Conservation (phyloP, 2,329 filamentous ascomycete genomes). For the Arthrobotrys musiformis region DNA sequence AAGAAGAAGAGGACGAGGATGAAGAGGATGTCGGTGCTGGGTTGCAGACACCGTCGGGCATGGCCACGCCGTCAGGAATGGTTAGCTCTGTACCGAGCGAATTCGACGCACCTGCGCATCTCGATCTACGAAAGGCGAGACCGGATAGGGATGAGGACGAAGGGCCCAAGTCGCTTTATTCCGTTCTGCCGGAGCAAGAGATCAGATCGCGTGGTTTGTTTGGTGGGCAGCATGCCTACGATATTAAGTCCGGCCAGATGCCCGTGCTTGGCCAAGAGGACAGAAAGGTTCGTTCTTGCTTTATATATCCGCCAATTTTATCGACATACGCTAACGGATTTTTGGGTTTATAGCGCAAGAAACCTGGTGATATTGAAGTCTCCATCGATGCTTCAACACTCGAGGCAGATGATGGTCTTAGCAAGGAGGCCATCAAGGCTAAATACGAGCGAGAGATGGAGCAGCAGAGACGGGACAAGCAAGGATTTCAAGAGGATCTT, state of each 20-base stretch:
- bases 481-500: slow-evolving; percentile 86
- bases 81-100: slow-evolving; percentile 84
- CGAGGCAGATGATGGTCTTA: slow-evolving; percentile 77
- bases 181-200: slow-evolving; percentile 87
- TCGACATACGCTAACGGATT: not conserved
- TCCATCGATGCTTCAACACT: slow-evolving; percentile 87
- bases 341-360: slow-evolving; percentile 76
- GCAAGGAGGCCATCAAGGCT: slow-evolving; percentile 82
- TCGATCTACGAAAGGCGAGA: slow-evolving; percentile 88
- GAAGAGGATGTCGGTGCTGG: slow-evolving; percentile 73
- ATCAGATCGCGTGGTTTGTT: slow-evolving; percentile 92
- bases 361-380: slow-evolving; percentile 93
- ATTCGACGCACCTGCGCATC: slow-evolving; percentile 64
- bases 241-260: slow-evolving; percentile 74
- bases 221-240: slow-evolving; percentile 91
- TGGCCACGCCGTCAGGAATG: slow-evolving; percentile 84
- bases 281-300: slow-evolving; percentile 68
- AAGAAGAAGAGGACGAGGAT: slow-evolving; percentile 72
- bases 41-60: slow-evolving; percentile 77
- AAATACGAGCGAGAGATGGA: slow-evolving; percentile 79
- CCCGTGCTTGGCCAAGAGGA: slow-evolving; percentile 84
- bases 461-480: slow-evolving; percentile 71
- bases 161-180: slow-evolving; percentile 82
- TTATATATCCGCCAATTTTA: not conserved
- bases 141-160: slow-evolving; percentile 65